Percentiles rank a stretch among this genome's conserved stretches.
phyloP scores from a whole-genome alignment of 1,139 yeast genomes.

The Geotrichum macrosporum region DNA sequence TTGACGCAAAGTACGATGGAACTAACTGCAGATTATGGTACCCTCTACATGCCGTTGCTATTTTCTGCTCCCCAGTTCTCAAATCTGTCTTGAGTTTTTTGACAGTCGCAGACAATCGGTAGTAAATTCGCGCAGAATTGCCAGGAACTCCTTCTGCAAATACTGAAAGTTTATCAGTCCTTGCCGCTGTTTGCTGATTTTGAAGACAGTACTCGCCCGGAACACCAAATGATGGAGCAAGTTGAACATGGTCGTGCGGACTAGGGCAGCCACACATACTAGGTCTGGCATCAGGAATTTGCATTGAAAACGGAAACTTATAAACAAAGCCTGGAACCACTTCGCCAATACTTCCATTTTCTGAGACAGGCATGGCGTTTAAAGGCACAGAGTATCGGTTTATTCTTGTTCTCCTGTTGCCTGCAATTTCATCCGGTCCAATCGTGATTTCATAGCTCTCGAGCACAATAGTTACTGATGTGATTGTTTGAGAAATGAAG shows the following conservation, averaged over 20 bases:
- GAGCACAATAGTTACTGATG: neutral
- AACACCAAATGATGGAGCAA: neutral
- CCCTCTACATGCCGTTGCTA: neutral
- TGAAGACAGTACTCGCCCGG: no score
- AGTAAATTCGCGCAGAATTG: conserved; percentile 4
- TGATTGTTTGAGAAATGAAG: neutral
- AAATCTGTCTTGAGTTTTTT: neutral
- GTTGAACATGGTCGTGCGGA: neutral
- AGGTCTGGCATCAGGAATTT: neutral
- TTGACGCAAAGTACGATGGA: conserved; percentile 2
- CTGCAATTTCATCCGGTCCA: neutral
- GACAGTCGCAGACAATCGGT: conserved; percentile 3
- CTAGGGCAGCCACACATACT: neutral
- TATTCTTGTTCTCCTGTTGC: neutral
- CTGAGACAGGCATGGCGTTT: neutral
- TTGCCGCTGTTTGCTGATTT: no score
- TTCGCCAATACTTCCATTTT: no score
- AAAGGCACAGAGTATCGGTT: neutral
- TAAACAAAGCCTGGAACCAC: neutral
- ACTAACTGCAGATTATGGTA: neutral
- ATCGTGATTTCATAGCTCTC: neutral
- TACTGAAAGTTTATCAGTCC: no score
- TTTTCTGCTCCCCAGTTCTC: neutral
- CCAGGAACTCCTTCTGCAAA: conserved; percentile 3
- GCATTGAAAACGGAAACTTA: neutral